These are phyloP conservation scores for Climacium dendroides DNA, from an alignment of 225 moss, liverwort and hornwort species.

Conservation along the genomic window DNA sequence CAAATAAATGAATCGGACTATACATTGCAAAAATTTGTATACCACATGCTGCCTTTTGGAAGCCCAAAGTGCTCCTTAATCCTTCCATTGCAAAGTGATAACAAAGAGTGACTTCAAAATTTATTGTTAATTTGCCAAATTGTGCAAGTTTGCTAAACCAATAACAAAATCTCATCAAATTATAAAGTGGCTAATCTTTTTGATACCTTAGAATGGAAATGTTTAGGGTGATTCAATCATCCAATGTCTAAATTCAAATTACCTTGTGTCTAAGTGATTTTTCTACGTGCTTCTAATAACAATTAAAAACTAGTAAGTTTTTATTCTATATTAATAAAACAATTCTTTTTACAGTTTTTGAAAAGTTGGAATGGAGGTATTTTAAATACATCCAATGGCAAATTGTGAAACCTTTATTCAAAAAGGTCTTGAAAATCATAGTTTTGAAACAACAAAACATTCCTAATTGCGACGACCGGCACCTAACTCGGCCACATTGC, in stretches of 20 bases:
- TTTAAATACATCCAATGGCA: background rate
- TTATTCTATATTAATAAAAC: background rate
- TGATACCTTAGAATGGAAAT: background rate
- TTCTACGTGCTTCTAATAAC: background rate
- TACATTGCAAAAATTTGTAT: background rate
- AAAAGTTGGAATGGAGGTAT: background rate
- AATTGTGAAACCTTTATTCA: background rate
- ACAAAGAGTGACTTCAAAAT: background rate
- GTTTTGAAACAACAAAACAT: too few relatives aligned
- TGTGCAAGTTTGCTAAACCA: accelerated
- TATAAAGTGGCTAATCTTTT: background rate
- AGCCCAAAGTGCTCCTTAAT: background rate
- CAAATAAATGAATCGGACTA: background rate
- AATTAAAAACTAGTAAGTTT: background rate
- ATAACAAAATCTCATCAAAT: background rate
- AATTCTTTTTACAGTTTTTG: too few relatives aligned
- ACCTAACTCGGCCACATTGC: too few relatives aligned
- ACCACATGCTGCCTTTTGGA: background rate
- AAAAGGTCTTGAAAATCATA: background rate
- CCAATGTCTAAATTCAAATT: background rate
- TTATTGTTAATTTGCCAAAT: background rate
- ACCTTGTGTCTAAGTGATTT: background rate
- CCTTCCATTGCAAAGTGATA: background rate
- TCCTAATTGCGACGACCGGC: too few relatives aligned
- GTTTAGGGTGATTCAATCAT: background rate